These are phyloP conservation scores for Citrus inodora DNA, from an alignment of 345 rosid genomes.

Conservation along the genomic window DNA sequence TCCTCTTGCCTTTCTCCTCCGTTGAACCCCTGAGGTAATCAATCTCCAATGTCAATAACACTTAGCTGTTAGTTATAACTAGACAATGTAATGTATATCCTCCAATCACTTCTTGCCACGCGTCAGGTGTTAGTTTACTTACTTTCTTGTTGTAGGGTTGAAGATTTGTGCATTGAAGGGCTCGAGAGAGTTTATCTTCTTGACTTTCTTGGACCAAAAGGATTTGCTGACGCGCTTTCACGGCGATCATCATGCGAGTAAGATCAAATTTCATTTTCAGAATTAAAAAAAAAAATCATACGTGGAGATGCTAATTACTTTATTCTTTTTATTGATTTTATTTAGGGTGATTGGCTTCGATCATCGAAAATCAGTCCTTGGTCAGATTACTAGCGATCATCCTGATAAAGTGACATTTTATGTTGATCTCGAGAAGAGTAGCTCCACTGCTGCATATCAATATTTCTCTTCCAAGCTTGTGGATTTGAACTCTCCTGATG, in stretches of 20 bases:
- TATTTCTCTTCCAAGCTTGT: constrained; percentile 56
- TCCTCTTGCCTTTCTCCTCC: constrained; percentile 75
- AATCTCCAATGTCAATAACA: neutral
- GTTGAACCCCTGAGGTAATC: constrained; percentile 56
- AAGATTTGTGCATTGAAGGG: constrained; percentile 47
- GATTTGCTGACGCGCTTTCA: constrained; percentile 37
- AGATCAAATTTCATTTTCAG: constrained; percentile 17
- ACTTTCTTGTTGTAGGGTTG: constrained; percentile 34
- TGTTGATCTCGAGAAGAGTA: constrained; percentile 63
- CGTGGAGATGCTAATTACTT: neutral
- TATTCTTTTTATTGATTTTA: neutral
- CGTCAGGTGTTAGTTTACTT: neutral
- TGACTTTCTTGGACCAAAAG: constrained; percentile 61
- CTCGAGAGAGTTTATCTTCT: constrained; percentile 66
- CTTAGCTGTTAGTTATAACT: neutral
- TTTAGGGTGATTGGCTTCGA: constrained; percentile 73
- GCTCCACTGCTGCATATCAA: constrained; percentile 58
- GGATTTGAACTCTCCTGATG: constrained; percentile 26
- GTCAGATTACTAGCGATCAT: constrained; percentile 24
- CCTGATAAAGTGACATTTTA: constrained; percentile 30
- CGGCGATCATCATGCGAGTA: constrained; percentile 55
- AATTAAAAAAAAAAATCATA: neutral
- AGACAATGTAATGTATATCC: neutral
- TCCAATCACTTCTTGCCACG: neutral
- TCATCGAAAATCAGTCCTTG: constrained; percentile 57